A percentile compares a stretch with the other conserved stretches of the same genome.
These are phyloP conservation scores for Plasmodium relictum DNA, from an alignment of 169 alveolate species.

Conservation along the genomic window DNA sequence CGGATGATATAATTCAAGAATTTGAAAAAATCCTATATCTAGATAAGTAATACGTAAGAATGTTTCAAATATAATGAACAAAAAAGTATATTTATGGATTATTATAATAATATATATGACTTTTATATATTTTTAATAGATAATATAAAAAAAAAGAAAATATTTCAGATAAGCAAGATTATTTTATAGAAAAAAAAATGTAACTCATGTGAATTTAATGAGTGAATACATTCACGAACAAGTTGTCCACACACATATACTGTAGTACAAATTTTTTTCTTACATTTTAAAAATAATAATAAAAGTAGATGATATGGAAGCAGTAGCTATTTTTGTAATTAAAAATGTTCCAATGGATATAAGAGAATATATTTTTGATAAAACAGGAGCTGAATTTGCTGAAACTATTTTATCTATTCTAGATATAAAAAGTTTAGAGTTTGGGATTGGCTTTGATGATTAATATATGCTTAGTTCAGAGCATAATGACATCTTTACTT, in stretches of 20 bases:
- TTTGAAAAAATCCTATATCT: slow-evolving; percentile 39
- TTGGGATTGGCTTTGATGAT: slow-evolving; percentile 49
- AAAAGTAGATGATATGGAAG: slow-evolving; percentile 50
- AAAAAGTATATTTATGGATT: slow-evolving; percentile 30
- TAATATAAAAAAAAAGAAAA: neutral
- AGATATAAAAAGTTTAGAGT: slow-evolving; percentile 54
- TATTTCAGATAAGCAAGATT: neutral
- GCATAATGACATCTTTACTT: slow-evolving; percentile 41
- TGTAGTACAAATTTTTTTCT: slow-evolving; percentile 50
- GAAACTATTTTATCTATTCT: slow-evolving; percentile 59
- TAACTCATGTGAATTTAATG: neutral
- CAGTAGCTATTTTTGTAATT: slow-evolving; percentile 41
- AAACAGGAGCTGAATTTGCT: slow-evolving; percentile 42
- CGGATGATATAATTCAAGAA: slow-evolving; percentile 9
- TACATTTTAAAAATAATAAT: slow-evolving; percentile 47
- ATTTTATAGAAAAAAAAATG: no score
- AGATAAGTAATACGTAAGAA: slow-evolving; percentile 27
- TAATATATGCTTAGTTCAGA: slow-evolving; percentile 50
- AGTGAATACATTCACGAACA: slow-evolving; percentile 25
- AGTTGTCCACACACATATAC: slow-evolving; percentile 67
- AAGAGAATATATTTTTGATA: slow-evolving; percentile 63
- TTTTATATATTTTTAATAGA: slow-evolving; percentile 2
- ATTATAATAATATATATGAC: slow-evolving; percentile 27
- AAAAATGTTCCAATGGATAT: slow-evolving; percentile 42
- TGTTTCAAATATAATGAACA: slow-evolving; percentile 30